A percentile compares a stretch with the other conserved stretches of the same genome.
Conservation (phyloP, 2,329 filamentous ascomycete species). For the Spiromastix sp. region DNA sequence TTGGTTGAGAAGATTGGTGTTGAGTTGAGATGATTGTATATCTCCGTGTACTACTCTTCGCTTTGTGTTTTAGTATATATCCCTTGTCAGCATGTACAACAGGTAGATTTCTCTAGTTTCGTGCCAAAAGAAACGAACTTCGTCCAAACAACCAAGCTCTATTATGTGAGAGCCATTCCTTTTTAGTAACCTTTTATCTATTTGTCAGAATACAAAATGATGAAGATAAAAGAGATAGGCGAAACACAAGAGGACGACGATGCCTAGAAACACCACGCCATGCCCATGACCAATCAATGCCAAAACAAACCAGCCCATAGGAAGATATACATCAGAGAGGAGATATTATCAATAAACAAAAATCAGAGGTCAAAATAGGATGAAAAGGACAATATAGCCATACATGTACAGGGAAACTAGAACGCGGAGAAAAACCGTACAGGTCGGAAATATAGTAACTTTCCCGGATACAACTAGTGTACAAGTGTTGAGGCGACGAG, state of each 20-base stretch:
- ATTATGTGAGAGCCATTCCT: no score
- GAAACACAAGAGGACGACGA: neutral
- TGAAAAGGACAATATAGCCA: conserved; percentile 2
- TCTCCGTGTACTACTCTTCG: neutral
- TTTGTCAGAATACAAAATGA: no score
- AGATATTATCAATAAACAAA: neutral
- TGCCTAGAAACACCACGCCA: neutral
- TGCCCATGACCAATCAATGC: no score
- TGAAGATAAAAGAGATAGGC: no score
- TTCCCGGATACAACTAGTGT: no score
- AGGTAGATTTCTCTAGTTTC: neutral
- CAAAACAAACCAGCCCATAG: neutral
- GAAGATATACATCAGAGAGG: neutral
- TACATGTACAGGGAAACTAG: no score
- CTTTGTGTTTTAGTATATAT: neutral
- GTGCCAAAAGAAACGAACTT: neutral
- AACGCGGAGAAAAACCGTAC: no score
- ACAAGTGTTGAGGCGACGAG: neutral
- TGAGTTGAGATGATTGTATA: conserved; percentile 52
- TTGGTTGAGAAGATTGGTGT: conserved; percentile 66
- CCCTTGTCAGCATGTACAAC: neutral
- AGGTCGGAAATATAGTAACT: no score
- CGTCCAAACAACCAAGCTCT: neutral
- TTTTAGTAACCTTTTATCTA: no score
- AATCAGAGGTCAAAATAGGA: no score